These are phyloP conservation scores for Tylopilus sp. DNA, from an alignment of 1,284 basidiomycete species.

Conservation along the genomic window DNA sequence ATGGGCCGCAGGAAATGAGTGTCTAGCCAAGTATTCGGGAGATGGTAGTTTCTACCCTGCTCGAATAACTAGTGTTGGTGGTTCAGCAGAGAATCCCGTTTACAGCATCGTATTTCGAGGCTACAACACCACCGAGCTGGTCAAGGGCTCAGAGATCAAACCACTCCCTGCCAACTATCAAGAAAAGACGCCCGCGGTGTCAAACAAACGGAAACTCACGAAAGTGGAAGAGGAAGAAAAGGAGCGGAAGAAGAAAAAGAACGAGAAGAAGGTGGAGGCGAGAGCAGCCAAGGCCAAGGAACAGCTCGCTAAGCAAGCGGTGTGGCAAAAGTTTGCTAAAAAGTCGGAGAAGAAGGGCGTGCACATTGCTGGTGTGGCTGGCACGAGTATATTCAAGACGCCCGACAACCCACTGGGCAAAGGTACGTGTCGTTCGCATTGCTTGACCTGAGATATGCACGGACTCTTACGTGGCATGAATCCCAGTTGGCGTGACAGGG, in stretches of 20 bases:
- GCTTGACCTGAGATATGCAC: conserved; percentile 18
- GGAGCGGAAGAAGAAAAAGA: conserved; percentile 92
- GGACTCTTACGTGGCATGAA: conserved; percentile 25
- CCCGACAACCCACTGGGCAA: conserved; percentile 90
- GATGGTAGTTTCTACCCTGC: conserved; percentile 93
- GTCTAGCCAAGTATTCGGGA: conserved; percentile 86
- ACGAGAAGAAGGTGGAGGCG: conserved; percentile 91
- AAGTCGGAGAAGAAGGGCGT: conserved; percentile 96
- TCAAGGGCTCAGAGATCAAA: conserved; percentile 75
- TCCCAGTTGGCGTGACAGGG: conserved; percentile 87
- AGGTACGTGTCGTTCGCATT: conserved; percentile 50
- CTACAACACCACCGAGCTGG: conserved; percentile 92
- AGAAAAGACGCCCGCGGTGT: conserved; percentile 39
- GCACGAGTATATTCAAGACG: conserved; percentile 94
- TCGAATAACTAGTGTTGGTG: conserved; percentile 84
- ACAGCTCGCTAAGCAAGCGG: conserved; percentile 83
- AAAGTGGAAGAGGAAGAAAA: conserved; percentile 86
- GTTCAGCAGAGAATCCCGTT: conserved; percentile 80
- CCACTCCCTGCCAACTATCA: conserved; percentile 58
- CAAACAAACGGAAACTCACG: conserved; percentile 74
- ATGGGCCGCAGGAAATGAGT: conserved; percentile 87
- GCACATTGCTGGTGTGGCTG: conserved; percentile 81
- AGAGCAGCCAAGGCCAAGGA: conserved; percentile 89
- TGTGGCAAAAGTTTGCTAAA: conserved; percentile 98
- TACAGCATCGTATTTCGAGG: conserved; percentile 95